Base-by-base conservation (phyloP, 2,329 filamentous ascomycete species). In the Plenodomus tracheiphilus region DNA sequence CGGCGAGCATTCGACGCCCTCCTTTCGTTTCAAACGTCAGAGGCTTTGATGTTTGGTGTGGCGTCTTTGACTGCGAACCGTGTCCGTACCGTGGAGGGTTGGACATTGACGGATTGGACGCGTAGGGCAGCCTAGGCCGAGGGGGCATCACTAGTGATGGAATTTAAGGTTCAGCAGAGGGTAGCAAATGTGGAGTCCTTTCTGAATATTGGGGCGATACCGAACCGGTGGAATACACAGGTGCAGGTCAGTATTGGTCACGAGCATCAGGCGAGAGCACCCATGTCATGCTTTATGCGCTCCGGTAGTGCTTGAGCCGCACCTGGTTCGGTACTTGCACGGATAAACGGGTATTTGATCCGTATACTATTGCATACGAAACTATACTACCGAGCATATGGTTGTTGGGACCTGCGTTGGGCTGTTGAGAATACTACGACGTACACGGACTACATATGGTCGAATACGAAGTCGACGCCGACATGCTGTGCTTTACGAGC, bases 261-360 rank as follows among this genome's bases (percentile, higher is more conserved):
- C 10, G 22, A 25, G 10, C 10, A 10, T n/a, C 22, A 10, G 10
- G 10, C 22, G 22, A 25, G 22, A 25, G n/a, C 10, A 25, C 5
- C 22, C 22, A 25, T 25, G 48, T 47, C 53, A 54, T 41, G 46
- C 50, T 46, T 19, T 45, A 53, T 51, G 41, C 43, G 50, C 38
- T 51, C 46, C 49, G 41, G 47, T 49, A 53, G 45, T 58, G 43
- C 39, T 48, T 49, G 42, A 42, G 43, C 42, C 51, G 43, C 43
- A 54, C 41, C 44, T 22, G 49, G 37, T 45, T 34, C 38, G 47
- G 49, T 40, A 47, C 22, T 43, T 41, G 21, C 21, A 18, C 43
- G 53, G 53, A 51, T 47, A 51, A 42, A 43, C 50, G 55, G 55
- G 42, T 49, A 48, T 51, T 37, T 38, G 48, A 35, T 43, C 51